A percentile compares a stretch with the other conserved stretches of the same genome.
These are phyloP conservation scores for Talaromyces adpressus DNA, from an alignment of 495 filamentous ascomycete genomes.

Conservation along the genomic window DNA sequence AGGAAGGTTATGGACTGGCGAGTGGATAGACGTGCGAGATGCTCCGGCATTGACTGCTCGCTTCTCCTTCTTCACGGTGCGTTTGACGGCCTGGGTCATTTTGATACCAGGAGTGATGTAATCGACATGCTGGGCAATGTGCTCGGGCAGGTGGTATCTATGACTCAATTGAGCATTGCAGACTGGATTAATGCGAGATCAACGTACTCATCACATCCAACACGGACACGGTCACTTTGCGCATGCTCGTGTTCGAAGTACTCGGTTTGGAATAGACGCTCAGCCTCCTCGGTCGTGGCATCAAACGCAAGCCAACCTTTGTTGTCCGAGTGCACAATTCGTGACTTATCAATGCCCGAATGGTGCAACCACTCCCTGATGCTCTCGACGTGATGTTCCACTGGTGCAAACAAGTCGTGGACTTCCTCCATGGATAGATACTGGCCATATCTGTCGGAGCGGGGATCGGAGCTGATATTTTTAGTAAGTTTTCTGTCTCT, in stretches of 20 bases:
- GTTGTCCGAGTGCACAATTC: constrained; percentile 42
- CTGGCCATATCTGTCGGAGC: constrained; percentile 5
- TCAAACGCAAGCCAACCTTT: constrained; percentile 53
- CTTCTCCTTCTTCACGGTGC: constrained; percentile 2
- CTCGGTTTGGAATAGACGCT: constrained; percentile 50
- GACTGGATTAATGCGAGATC: background rate
- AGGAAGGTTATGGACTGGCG: background rate
- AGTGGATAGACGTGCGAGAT: background rate
- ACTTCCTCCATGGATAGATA: constrained; percentile 9
- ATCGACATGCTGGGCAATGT: constrained; percentile 5
- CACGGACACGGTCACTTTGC: constrained; percentile 30
- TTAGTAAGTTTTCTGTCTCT: background rate
- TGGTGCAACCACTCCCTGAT: constrained; percentile 8
- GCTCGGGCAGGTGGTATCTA: constrained; percentile 9
- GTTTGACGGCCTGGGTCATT: constrained; percentile 8
- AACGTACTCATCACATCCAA: constrained; percentile 40
- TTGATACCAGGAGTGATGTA: constrained; percentile 9
- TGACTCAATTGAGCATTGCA: background rate
- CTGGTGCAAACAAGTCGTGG: constrained; percentile 5
- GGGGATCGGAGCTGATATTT: constrained; percentile 2
- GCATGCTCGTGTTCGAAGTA: constrained; percentile 52
- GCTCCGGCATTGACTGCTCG: background rate
- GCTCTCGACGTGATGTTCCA: background rate
- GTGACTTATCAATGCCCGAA: constrained; percentile 40
- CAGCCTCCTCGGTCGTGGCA: constrained; percentile 47